Evolutionary conservation across 345 rosid species (phyloP), one percentile per base, ranked within the genome.

Genomic region (Bruguiera gymnorhiza): DNA sequence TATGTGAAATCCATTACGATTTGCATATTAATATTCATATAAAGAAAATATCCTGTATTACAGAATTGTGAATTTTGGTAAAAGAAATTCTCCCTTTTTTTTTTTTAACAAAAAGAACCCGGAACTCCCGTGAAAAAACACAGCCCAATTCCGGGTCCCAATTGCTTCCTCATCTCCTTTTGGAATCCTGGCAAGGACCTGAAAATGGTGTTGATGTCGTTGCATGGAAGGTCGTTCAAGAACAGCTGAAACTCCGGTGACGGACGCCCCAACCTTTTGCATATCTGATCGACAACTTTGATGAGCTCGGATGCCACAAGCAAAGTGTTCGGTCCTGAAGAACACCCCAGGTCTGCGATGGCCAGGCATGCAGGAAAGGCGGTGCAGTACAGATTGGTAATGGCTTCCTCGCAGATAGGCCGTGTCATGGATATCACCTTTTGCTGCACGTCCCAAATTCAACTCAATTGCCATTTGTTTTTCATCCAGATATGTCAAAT

Each of bases 331-430:
- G 94, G 92, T 60, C 98, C 97, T 9, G 96, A 87, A 37, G 98
- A 89, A 76, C 98, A 90, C 2, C 98, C 98, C 66, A 93, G 46
- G 79, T 90, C 98, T 60, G 96, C 96, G 18, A 93, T 83, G 64
- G 76, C 74, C 56, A 93, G 30, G 36, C 76, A 82, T 36, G 73
- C 72, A 4, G 91, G 89, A 19, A 20, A 63, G 13, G 60, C 39
- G 63, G 57, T 75, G 66, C 71, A 4, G 67, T 65, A 84, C 34
- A 83, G 74, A 43, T 66, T 68, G 8, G 75, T 70, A 24, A 87
- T 55, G 30, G 87, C 87, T 46, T 81, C 84, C 64, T 86, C 80
- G n/a, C 18, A 31, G 20, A 82, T 78, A 0, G 84, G 87, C 61
- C 75, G 81, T 19, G 81, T 75, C 81, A 86, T 78, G 30, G 74